Evolutionary conservation across 1,139 yeast species (phyloP).

Genomic region (Geotrichum klebahnii): DNA sequence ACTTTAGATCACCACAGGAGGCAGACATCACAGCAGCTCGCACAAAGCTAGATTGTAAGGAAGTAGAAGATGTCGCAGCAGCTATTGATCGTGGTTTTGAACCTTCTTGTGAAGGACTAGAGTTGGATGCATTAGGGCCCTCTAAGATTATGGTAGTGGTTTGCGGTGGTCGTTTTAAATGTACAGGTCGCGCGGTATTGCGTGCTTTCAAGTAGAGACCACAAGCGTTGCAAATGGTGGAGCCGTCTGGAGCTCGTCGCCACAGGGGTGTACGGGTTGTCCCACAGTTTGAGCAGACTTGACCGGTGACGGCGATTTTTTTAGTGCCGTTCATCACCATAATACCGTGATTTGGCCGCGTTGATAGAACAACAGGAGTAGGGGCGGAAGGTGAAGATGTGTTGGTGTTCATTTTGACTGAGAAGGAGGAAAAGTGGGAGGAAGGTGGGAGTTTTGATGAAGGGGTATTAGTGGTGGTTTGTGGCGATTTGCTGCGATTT

Average conservation of each 20-base stretch:
- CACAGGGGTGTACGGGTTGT: slow-evolving; percentile 67
- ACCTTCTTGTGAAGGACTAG: neutral
- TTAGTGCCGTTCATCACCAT: slow-evolving; percentile 2
- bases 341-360: slow-evolving; percentile 16
- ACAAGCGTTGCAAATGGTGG: slow-evolving; percentile 68
- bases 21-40: neutral
- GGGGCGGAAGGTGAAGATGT: slow-evolving; percentile 3
- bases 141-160: slow-evolving; percentile 19
- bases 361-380: slow-evolving; percentile 6
- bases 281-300: slow-evolving; percentile 61
- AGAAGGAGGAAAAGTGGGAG: slow-evolving; percentile 17
- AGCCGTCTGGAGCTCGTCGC: slow-evolving; percentile 65
- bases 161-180: slow-evolving; percentile 60
- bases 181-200: slow-evolving; percentile 48
- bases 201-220: slow-evolving; percentile 50
- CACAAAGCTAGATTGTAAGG: neutral
- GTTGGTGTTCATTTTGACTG: slow-evolving; percentile 10
- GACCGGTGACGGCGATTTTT: slow-evolving; percentile 31
- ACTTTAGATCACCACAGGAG: neutral
- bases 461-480: neutral
- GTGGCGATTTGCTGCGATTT: neutral
- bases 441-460: slow-evolving; percentile 3
- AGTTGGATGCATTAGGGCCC: slow-evolving; percentile 1
- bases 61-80: slow-evolving; percentile 1
- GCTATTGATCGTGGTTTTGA: neutral